These are phyloP conservation scores for Claviceps citrina DNA, from an alignment of 2,329 filamentous ascomycete species.

Conservation along the genomic window DNA sequence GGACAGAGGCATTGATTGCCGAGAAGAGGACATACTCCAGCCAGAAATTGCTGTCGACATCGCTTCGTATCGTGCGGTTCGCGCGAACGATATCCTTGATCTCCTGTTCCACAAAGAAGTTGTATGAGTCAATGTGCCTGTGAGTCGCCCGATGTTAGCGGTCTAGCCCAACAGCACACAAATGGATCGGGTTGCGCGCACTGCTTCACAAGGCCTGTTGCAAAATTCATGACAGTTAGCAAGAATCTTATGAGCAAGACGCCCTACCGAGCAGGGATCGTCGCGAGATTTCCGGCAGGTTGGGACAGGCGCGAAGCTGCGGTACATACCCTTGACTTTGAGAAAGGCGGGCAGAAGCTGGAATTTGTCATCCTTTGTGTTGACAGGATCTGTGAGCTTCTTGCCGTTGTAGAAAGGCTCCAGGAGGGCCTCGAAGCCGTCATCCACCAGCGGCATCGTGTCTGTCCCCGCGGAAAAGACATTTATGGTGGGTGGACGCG, in stretches of 20 bases:
- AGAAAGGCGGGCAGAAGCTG: conserved; percentile 93
- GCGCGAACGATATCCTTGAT: conserved; percentile 93
- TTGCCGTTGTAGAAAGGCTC: conserved; percentile 56
- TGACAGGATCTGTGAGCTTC: conserved; percentile 49
- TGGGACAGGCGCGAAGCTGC: conserved; percentile 13
- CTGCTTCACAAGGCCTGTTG: conserved; percentile 68
- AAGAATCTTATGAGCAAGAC: background rate
- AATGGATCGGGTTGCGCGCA: conserved; percentile 18
- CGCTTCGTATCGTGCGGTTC: conserved; percentile 76
- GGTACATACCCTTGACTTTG: conserved; percentile 63
- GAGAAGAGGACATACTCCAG: conserved; percentile 43
- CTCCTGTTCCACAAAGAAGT: conserved; percentile 93
- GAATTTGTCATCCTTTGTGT: conserved; percentile 73
- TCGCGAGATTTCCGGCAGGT: background rate
- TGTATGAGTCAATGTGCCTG: conserved; percentile 89
- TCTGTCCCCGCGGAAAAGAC: conserved; percentile 9
- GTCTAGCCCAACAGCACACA: background rate
- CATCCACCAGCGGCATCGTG: conserved; percentile 40
- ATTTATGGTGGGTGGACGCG: conserved; percentile 12
- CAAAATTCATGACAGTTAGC: no score
- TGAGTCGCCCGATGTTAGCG: conserved; percentile 8
- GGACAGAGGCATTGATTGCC: background rate
- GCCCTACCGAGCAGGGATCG: background rate
- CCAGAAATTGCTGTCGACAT: conserved; percentile 85
- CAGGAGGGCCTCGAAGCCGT: conserved; percentile 50